Base-by-base conservation (phyloP, 192 early-diverging fungal genomes). In the Kappamyces sp. region DNA sequence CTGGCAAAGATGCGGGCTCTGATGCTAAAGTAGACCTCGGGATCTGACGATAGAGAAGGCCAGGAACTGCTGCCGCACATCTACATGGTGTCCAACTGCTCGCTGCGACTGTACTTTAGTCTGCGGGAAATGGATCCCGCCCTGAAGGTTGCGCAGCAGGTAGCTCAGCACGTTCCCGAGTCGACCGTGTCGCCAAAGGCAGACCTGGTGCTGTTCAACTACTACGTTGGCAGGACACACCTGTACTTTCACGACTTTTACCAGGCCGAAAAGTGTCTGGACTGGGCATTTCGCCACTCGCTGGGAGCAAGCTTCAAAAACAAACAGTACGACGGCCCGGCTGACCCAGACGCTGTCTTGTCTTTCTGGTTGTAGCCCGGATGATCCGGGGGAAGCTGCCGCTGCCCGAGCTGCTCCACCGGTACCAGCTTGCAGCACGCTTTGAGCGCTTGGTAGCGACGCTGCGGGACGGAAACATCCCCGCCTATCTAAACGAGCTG, bases 171-270 rank as follows among this genome's bases (percentile, higher is more conserved):
- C 49, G 13, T 59, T 6, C 38, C 57, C 13, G 43, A 43, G 5
- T 37, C 13, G 1, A 23, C 46, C 1, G 2, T 23, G 5, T 5
- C 12, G 10, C 57, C 32, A 47, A 40, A 34, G 33, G 12, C 35
- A 23, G 33, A 59, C 39, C 9, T 3, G 13, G 33, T 59, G 6
- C 41, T 35, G 5, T 57, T 57, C n/a, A 57, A 57, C n/a, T 57
- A 40, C 32, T 47, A 59, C 13, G 35, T 47, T 8, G 57, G 57
- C 13, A 59, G 43, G 3, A 9, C 49, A 5, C 32, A 43, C 33
- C 32, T 59, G 12, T 47, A 59, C 31, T 59, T 38, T 47, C 57
- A 59, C 3, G 7, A 34, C 5, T 59, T 59, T 47, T 40, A 5
- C 6, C 2, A 59, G 38, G 57, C 57, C 3, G 57, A 59, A 36